Evolutionary conservation across 306 rosid species (phyloP), one percentile per base, ranked within the genome.

Genomic region (Prunus persica): DNA sequence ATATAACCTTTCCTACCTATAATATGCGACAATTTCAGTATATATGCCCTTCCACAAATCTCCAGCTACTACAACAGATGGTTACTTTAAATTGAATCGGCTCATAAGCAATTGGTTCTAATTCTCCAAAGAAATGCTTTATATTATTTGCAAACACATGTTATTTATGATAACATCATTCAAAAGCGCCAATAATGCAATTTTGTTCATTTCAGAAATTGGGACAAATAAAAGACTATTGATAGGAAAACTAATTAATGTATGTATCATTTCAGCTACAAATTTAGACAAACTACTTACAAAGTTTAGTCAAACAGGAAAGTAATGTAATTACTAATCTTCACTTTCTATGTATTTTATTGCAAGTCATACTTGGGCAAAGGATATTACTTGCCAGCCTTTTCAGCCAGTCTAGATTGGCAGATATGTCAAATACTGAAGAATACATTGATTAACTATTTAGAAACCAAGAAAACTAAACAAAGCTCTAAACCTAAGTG

Each of bases 1-100:
- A 92, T 84, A 81, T 94, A 94, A 78, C 90, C 95, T 81, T 86
- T 90, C 81, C 95, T 87, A 41, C 98, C 98, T 94, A 89, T 76
- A 87, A 82, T 75, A 55, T 68, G 51, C 55, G 80, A 81, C 71
- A 75, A 73, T 2, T 46, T 61, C 54, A 78, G 34, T 52, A 75
- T 11, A 54, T 49, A 56, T 22, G 25, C 47, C 67, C 10, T 72
- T 45, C 55, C 22, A 73, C 4, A 20, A 32, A 60, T 55, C 5
- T 11, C 68, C 43, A 81, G 45, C 62, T 30, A 66, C 45, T 13
- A 56, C 16, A 58, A 73, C 2, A 32, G 24, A 28, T 58, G 64
- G 64, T 24, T 22, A 58, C 14, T 58, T 9, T 24, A 58, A 10
- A 58, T 11, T 41, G 46, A 43, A 24, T 27, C 24, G 28, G 19